phyloP scores from a whole-genome alignment of 306 rosid genomes.

The Cajanus cajan region DNA sequence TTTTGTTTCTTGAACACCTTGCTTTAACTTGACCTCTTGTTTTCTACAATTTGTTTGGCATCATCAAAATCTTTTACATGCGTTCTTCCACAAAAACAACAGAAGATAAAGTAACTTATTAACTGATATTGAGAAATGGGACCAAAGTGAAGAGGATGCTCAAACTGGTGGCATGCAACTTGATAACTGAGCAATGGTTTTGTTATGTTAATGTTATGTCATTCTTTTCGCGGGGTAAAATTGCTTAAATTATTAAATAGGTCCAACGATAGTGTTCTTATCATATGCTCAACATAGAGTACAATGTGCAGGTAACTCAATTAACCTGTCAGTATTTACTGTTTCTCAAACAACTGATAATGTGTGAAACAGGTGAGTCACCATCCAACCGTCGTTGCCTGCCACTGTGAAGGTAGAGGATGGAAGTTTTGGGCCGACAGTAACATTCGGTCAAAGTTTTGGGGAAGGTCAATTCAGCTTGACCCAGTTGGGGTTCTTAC shows the following conservation, averaged over 20 bases:
- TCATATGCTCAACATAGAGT: background rate
- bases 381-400: slow-evolving; percentile 95
- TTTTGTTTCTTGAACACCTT: no score
- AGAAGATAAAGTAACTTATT: background rate
- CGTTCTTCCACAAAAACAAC: no score
- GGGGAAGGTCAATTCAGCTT: slow-evolving; percentile 98
- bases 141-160: background rate
- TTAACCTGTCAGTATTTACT: background rate
- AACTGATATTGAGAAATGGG: background rate
- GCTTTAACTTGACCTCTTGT: no score
- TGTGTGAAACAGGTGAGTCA: slow-evolving; percentile 85
- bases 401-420: slow-evolving; percentile 98
- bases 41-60: no score
- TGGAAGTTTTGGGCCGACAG: slow-evolving; percentile 99
- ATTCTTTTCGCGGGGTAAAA: background rate
- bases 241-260: background rate
- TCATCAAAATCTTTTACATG: no score
- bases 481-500: slow-evolving; percentile 90
- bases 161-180: slow-evolving; percentile 2
- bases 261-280: background rate
- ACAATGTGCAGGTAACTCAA: background rate
- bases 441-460: slow-evolving; percentile 88
- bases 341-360: slow-evolving; percentile 9
- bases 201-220: background rate
- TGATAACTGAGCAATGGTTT: background rate